phyloP scores from a whole-genome alignment of 1,284 basidiomycete species.

The Marasmius tenuissimus region DNA sequence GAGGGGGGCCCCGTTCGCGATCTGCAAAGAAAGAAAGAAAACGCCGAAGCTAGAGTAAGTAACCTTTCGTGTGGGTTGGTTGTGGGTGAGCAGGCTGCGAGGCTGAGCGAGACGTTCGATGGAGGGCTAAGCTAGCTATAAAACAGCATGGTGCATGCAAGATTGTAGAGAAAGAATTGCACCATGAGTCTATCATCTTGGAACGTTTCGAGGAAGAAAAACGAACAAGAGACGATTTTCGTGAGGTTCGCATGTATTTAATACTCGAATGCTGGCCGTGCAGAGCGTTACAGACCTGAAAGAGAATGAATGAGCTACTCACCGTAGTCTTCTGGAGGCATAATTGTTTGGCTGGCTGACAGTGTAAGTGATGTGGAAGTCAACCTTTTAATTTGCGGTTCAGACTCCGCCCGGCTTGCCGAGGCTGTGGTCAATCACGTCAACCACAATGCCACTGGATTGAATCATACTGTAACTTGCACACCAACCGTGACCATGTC shows the following conservation, averaged over 20 bases:
- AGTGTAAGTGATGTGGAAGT: slow-evolving; percentile 10
- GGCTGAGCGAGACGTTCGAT: slow-evolving; percentile 27
- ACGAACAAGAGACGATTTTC: slow-evolving; percentile 5
- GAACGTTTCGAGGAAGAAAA: slow-evolving; percentile 1
- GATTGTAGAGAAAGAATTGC: slow-evolving; percentile 42
- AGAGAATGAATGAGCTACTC: slow-evolving; percentile 21
- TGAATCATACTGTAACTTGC: no score
- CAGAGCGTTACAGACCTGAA: slow-evolving; percentile 6
- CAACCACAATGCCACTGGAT: background rate
- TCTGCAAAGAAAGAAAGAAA: slow-evolving; percentile 48
- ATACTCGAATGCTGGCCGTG: slow-evolving; percentile 3
- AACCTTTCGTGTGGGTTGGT: slow-evolving; percentile 32
- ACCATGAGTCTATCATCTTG: slow-evolving; percentile 56
- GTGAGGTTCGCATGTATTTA: background rate
- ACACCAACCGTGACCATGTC: slow-evolving; percentile 42
- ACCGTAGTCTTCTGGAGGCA: slow-evolving; percentile 27
- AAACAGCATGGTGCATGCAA: slow-evolving; percentile 50
- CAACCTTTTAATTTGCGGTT: slow-evolving; percentile 25
- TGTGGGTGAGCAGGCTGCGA: slow-evolving; percentile 36
- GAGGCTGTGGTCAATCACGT: background rate
- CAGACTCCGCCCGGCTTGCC: slow-evolving; percentile 3
- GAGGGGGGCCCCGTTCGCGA: slow-evolving; percentile 37
- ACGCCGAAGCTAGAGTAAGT: slow-evolving; percentile 46
- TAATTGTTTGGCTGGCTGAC: background rate
- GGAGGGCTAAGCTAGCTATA: slow-evolving; percentile 61